Conservation (phyloP, 805 yeast species). For the Candida alai region DNA sequence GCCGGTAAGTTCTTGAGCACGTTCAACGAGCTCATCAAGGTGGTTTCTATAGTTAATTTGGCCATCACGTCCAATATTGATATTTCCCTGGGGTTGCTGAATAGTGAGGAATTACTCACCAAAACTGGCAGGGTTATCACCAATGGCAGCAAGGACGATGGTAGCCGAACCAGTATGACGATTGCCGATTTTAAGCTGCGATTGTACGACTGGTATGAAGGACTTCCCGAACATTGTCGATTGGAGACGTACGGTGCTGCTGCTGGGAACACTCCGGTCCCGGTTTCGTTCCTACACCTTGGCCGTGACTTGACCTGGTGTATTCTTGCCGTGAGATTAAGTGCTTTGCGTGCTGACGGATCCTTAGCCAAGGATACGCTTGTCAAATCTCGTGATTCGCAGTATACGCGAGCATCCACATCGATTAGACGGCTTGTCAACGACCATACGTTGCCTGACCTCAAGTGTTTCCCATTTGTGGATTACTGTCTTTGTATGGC, state of each 20-base stretch:
- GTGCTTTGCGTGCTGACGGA: slow-evolving; percentile 7
- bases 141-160: slow-evolving; percentile 4
- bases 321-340: slow-evolving; percentile 14
- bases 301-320: slow-evolving; percentile 17
- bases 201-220: slow-evolving; percentile 8
- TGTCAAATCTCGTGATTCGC: slow-evolving; percentile 10
- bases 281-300: slow-evolving; percentile 16
- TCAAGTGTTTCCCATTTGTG: slow-evolving; percentile 15
- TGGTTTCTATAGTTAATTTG: slow-evolving; percentile 15
- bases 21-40: slow-evolving; percentile 16
- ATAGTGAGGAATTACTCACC: too few relatives aligned
- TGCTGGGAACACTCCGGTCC: slow-evolving; percentile 11
- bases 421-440: slow-evolving; percentile 11
- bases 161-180: slow-evolving; percentile 9
- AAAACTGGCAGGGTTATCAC: not conserved
- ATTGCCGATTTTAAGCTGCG: slow-evolving; percentile 12
- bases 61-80: slow-evolving; percentile 21
- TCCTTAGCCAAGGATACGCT: slow-evolving; percentile 4
- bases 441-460: slow-evolving; percentile 2
- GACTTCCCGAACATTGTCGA: slow-evolving; percentile 16
- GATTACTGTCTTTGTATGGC: slow-evolving; percentile 16
- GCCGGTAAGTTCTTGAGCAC: slow-evolving; percentile 19
- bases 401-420: slow-evolving; percentile 14
- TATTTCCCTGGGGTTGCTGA: slow-evolving; percentile 9
- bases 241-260: slow-evolving; percentile 8